Conservation (phyloP, 495 filamentous ascomycete genomes). For the Aspergillus ostianus region DNA sequence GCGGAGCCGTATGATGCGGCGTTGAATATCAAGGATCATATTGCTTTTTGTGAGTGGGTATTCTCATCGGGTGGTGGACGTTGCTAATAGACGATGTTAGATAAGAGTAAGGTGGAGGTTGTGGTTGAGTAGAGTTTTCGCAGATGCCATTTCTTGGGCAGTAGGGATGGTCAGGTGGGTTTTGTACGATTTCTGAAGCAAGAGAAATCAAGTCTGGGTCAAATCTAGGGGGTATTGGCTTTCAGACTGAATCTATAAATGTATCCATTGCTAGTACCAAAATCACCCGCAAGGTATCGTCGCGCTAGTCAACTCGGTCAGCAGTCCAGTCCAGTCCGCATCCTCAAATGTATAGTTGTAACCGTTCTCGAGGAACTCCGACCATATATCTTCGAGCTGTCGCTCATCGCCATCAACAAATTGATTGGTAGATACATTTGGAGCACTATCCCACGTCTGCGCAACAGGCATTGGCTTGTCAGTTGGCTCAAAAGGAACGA, state of each 20-base stretch:
- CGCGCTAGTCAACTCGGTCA: conserved; percentile 31
- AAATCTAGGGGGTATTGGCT: no score
- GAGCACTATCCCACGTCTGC: background rate
- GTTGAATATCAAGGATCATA: conserved; percentile 56
- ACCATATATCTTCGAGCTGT: conserved; percentile 36
- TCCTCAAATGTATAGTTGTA: conserved; percentile 23
- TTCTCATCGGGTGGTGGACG: no score
- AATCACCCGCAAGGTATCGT: conserved; percentile 15
- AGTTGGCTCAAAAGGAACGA: background rate
- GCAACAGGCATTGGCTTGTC: background rate
- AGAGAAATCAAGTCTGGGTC: no score
- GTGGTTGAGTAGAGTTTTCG: conserved; percentile 20
- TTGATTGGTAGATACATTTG: background rate
- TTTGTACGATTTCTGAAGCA: background rate
- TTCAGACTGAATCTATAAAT: no score
- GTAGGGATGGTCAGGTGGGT: background rate
- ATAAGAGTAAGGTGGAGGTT: conserved; percentile 44
- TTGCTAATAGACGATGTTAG: conserved; percentile 16
- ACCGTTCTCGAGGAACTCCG: conserved; percentile 33
- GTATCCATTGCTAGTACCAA: no score
- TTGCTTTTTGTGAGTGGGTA: conserved; percentile 62
- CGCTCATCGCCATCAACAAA: background rate
- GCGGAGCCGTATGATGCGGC: conserved; percentile 57
- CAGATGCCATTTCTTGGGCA: no score
- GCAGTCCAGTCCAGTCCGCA: conserved; percentile 35